Percentiles rank a stretch among this genome's conserved stretches.
phyloP scores from a whole-genome alignment of 768 basidiomycete genomes.

The Tricholoma saponaceum region DNA sequence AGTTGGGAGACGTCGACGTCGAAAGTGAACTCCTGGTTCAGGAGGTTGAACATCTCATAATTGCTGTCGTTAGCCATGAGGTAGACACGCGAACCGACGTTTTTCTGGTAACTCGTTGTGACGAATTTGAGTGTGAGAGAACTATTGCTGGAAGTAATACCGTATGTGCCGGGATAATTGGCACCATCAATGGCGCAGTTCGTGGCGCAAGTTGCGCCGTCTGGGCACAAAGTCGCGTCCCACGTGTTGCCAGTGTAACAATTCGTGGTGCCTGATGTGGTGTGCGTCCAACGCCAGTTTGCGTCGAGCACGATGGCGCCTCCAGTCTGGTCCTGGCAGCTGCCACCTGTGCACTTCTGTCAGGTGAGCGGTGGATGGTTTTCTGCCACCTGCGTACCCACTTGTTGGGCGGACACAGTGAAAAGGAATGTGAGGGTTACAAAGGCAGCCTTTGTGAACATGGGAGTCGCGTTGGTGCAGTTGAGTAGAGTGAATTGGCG shows the following conservation, averaged over 20 bases:
- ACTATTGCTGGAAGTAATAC: conserved; percentile 43
- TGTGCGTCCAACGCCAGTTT: conserved; percentile 56
- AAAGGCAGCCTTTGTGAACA: conserved; percentile 38
- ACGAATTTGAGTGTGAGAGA: conserved; percentile 47
- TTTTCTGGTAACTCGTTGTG: conserved; percentile 32
- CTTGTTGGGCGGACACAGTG: conserved; percentile 45
- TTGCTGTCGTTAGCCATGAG: conserved; percentile 28
- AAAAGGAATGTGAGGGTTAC: conserved; percentile 35
- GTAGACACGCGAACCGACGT: conserved; percentile 33
- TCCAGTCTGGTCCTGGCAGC: conserved; percentile 32
- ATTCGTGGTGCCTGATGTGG: conserved; percentile 31
- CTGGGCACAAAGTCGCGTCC: conserved; percentile 48
- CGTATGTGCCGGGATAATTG: conserved; percentile 46
- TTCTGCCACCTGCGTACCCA: conserved; percentile 41
- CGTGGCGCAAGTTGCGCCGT: conserved; percentile 40
- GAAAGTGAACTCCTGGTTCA: conserved; percentile 44
- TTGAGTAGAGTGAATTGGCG: not conserved
- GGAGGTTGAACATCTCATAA: conserved; percentile 35
- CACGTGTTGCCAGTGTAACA: conserved; percentile 58
- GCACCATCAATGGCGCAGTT: conserved; percentile 43
- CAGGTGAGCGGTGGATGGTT: conserved; percentile 27
- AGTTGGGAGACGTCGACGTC: conserved; percentile 46
- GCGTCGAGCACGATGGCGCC: conserved; percentile 46
- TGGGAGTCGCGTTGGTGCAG: conserved; percentile 7
- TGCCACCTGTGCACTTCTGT: conserved; percentile 42